Evolutionary conservation across 2,329 filamentous ascomycete species (phyloP).

Genomic region (Fusarium sp.): DNA sequence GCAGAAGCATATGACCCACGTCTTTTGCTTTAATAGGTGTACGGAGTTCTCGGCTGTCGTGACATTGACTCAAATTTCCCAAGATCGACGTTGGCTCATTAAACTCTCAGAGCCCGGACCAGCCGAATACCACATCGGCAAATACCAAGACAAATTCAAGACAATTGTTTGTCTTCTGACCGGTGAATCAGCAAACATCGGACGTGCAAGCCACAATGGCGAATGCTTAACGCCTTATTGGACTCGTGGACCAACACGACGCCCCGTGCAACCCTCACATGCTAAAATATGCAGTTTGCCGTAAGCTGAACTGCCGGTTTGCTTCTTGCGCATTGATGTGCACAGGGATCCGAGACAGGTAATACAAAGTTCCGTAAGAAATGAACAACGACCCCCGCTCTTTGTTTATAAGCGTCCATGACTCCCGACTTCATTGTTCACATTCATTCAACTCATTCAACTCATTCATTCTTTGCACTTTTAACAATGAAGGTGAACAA

Average conservation of each 20-base stretch:
- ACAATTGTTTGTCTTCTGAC: neutral
- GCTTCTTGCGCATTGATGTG: neutral
- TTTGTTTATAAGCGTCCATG: neutral
- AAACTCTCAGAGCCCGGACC: conserved; percentile 17
- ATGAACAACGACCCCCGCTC: neutral
- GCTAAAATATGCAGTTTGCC: neutral
- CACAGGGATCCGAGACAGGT: neutral
- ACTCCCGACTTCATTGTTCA: neutral
- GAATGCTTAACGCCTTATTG: neutral
- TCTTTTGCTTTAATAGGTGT: neutral
- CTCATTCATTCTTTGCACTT: neutral
- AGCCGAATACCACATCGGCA: conserved; percentile 14
- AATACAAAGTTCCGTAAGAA: neutral
- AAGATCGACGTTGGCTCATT: conserved; percentile 1
- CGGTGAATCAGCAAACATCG: neutral
- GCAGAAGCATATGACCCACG: no score
- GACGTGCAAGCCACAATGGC: neutral
- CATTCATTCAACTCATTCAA: no score
- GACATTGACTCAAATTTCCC: neutral
- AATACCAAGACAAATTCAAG: neutral
- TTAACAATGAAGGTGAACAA: neutral
- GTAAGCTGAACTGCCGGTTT: neutral
- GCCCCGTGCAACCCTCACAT: neutral
- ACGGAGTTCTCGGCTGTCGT: neutral
- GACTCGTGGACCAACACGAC: neutral